Base-by-base conservation (phyloP, 2,329 filamentous ascomycete genomes). In the Trichoderma koningiopsis region DNA sequence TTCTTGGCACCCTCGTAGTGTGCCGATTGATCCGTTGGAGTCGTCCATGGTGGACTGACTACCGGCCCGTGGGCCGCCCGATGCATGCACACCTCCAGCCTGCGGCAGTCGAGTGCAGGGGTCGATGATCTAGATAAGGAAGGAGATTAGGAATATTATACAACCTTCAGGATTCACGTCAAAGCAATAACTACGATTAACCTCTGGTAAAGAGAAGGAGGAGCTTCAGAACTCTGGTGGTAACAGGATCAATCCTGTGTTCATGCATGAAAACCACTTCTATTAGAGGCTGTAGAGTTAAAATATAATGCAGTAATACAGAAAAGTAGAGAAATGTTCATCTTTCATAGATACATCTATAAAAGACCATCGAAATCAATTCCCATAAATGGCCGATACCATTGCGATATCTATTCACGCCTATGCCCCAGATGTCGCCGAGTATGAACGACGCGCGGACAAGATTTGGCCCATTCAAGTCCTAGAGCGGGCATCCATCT, bases 11-110 rank as follows among this genome's bases (percentile, higher is more conserved):
- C 5, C 33, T 64, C 40, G 14, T 5, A 22, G 16, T 4, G 19
- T 64, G 61, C 61, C 61, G 61, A 64, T 33, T 64, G 61, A 64
- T 64, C 61, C 61, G 61, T 40, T 55, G 33, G 5, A 55, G 11
- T 4, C 19, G 31, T 64, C 61, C 49, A 40, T 16, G 16, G 13
- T 33, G 31, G 47, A 29, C 33, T 40, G 10, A 55, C 8, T 40
- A 33, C 31, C 47, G 61, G 24, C 31, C 5, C 11, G 22, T 35
- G 59, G 33, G 29, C 29, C 60, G 29, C 43, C 40, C 29, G 40
- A 33, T 35, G 59, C 59, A 49, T 43, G 2, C 59, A 62, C 27
- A 33, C 27, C 40, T 52, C 24, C 31, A 27, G 29, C 24, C 31
- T 47, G 37, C 59, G 22, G 59, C 59, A 62, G 40, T 52, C 29